phyloP scores from a whole-genome alignment of 2,329 filamentous ascomycete genomes.

The Cadophora sp. region DNA sequence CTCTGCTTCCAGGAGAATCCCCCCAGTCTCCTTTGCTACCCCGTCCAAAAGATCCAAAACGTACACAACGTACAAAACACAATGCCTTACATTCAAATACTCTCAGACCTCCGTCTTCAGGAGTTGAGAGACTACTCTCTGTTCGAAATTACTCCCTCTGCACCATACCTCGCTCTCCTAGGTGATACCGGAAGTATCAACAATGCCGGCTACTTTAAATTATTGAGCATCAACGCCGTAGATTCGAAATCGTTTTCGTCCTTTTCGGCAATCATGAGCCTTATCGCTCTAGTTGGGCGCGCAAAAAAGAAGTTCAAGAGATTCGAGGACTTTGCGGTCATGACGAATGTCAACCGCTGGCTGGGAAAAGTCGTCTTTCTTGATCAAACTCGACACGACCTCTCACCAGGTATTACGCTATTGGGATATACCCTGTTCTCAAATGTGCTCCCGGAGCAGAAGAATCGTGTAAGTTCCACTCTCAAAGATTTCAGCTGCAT shows the following conservation, averaged over 20 bases:
- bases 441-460: slow-evolving; percentile 47
- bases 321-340: slow-evolving; percentile 16
- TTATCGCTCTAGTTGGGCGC: slow-evolving; percentile 46
- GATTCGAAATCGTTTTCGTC: slow-evolving; percentile 48
- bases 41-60: background rate
- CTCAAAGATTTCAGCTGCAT: slow-evolving; percentile 27
- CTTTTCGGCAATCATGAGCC: slow-evolving; percentile 56
- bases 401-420: slow-evolving; percentile 47
- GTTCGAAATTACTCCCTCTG: slow-evolving; percentile 48
- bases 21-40: background rate
- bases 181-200: slow-evolving; percentile 39
- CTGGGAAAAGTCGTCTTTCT: slow-evolving; percentile 46
- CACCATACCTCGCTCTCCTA: slow-evolving; percentile 54
- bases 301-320: slow-evolving; percentile 26
- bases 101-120: slow-evolving; percentile 54
- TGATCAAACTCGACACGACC: slow-evolving; percentile 45
- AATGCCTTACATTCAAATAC: slow-evolving; percentile 18
- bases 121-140: slow-evolving; percentile 47
- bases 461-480: slow-evolving; percentile 30
- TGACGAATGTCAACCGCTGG: slow-evolving; percentile 15
- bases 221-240: slow-evolving; percentile 47
- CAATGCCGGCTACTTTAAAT: slow-evolving; percentile 46
- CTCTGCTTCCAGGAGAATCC: background rate
- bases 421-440: slow-evolving; percentile 59
- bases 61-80: background rate